Evolutionary conservation across 2,329 filamentous ascomycete genomes (phyloP), one percentile per base, ranked within the genome.

Genomic region (Colletotrichum navitas): DNA sequence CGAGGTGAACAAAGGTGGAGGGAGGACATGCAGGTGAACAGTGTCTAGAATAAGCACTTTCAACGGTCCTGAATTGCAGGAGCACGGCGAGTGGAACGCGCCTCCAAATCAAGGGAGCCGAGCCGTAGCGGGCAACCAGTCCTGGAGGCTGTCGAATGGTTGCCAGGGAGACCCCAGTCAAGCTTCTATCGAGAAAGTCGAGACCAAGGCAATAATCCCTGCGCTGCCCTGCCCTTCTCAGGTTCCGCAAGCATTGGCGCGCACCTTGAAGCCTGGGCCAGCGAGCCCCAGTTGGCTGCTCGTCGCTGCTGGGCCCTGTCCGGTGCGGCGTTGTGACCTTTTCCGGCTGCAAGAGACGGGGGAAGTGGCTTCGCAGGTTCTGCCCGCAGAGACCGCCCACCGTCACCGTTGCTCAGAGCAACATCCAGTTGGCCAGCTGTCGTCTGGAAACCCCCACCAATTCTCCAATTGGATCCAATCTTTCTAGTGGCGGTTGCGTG

Each of bases 361-460:
- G 59, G 24, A 14, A 14, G 14, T 12, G 41, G 34, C 10, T 60
- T 16, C 34, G 36, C 49, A 29, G 21, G 36, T 65, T 65, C 26
- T 64, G 62, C 62, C 39, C 29, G 14, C 36, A 36, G 10, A 36
- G 39, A 65, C 62, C 51, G 51, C 52, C 51, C 39, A 34, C 29
- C 11, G 24, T 43, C 49, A 36, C 41, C 59, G 69, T 72, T 72
- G 69, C 69, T 69, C 59, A 64, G 69, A 72, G 69, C 65, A 72
- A 72, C 69, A 69, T 62, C 59, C 66, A 64, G 69, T 69, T 72
- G 69, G 69, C 59, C 66, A 68, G 69, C 45, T 55, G 60, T 68
- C 54, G 65, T 67, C 60, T 29, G 56, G 59, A 34, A 45, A 51
- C 47, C 69, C 65, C 69, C 59, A 68, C 60, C 69, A 43, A 69